A percentile compares a stretch with the other conserved stretches of the same genome.
Conservation (phyloP, 352 stramenopile genomes). For the Phytophthora pistaciae region DNA sequence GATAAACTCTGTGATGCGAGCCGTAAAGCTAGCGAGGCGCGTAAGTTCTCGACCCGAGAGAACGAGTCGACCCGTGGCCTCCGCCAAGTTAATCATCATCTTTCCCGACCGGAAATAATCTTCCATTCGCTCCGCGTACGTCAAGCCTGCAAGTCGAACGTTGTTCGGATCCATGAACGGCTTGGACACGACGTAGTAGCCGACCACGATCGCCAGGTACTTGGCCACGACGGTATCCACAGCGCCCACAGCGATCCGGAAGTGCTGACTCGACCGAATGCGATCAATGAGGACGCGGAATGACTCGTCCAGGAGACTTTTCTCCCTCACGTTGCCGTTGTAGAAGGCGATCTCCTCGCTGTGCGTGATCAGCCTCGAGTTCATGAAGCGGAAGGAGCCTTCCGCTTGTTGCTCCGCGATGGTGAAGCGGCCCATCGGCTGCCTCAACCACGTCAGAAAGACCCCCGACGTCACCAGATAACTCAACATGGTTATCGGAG, state of each 20-base stretch:
- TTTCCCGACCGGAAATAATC: conserved; percentile 83
- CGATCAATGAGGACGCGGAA: conserved; percentile 65
- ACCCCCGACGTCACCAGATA: conserved; percentile 73
- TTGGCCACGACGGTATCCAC: conserved; percentile 87
- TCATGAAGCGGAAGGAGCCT: conserved; percentile 84
- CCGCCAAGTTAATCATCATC: conserved; percentile 84
- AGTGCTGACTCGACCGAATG: conserved; percentile 71
- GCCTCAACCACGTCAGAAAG: conserved; percentile 70
- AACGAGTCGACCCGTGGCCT: conserved; percentile 85
- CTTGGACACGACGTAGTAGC: conserved; percentile 72
- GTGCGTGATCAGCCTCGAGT: conserved; percentile 84
- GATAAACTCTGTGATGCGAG: conserved; percentile 80
- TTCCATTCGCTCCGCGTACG: conserved; percentile 76
- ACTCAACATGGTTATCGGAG: conserved; percentile 61
- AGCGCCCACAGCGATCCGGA: conserved; percentile 78
- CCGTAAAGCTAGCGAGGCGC: conserved; percentile 72
- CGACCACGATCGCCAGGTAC: conserved; percentile 83
- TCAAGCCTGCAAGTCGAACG: conserved; percentile 48
- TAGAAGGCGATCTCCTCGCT: conserved; percentile 92
- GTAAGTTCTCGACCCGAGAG: conserved; percentile 83
- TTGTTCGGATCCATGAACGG: conserved; percentile 65
- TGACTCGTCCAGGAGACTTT: conserved; percentile 65
- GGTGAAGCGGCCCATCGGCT: conserved; percentile 70
- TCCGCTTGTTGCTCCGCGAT: conserved; percentile 80
- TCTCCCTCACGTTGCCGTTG: conserved; percentile 84